Base-by-base conservation (phyloP, 305 asterid genomes). In the Solanum aculeatissimum region DNA sequence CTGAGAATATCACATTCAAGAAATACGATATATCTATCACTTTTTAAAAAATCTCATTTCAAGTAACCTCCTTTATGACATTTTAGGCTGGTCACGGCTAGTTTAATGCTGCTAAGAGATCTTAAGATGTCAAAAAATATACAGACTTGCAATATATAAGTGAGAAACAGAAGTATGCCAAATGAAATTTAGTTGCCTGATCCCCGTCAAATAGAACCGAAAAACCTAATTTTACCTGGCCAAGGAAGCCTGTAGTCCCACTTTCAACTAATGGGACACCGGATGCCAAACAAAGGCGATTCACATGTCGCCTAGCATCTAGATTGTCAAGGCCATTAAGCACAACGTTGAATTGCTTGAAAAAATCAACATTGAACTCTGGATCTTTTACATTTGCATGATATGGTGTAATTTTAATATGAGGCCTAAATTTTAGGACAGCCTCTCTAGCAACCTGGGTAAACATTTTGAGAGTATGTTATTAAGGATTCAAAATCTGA, bases 361-460 rank as follows among this genome's bases (percentile, higher is more conserved):
- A 95, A 88, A 97, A 97, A 80, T 95, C 99, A 82, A 97, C 99
- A 89, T 93, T 91, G 91, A 97, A 97, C 53, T 93, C 93, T 65
- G 97, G 91, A 85, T 92, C 98, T 87, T 94, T 97, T 83, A 93
- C 95, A 86, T 97, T 97, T 54, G 98, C 97, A 93, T 97, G 99
- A 89, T 95, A 95, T 4, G 99, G 91, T 54, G 92, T 92, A 87
- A 97, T 97, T 94, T 88, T 91, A 86, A 95, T 93, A 75, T 91
- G 84, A 83, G 99, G 98, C 92, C 98, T 93, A 90, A 97, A 93
- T 89, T 91, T 95, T 90, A 95, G 84, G 66, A 95, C 97, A 53
- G 99, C 99, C 40, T 97, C 99, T 69, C 99, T 94, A 81, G 99
- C 99, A 90, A 97, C 99, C 99, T 97, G 95, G 95, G 88, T 82